phyloP scores from a whole-genome alignment of 2,329 filamentous ascomycete genomes.

The Alternaria angustiovoidea region DNA sequence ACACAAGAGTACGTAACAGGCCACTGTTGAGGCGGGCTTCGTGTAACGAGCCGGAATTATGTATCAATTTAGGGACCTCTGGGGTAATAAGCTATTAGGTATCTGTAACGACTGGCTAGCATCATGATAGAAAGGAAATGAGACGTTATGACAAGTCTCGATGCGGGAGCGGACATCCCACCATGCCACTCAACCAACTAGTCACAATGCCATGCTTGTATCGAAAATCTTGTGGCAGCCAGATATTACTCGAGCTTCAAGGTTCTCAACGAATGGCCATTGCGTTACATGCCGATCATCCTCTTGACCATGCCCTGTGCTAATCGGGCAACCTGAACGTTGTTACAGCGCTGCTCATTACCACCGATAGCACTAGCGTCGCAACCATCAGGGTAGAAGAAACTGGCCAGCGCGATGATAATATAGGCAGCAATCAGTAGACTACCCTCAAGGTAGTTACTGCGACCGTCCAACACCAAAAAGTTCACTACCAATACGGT shows the following conservation, averaged over 20 bases:
- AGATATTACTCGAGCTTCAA: conserved; percentile 4
- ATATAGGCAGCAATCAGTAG: conserved; percentile 79
- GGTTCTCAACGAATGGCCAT: not conserved
- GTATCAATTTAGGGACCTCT: conserved; percentile 8
- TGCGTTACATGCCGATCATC: conserved; percentile 24
- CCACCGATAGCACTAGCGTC: conserved; percentile 57
- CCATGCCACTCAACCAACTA: conserved; percentile 5
- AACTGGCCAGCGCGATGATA: conserved; percentile 72
- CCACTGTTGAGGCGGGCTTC: not conserved
- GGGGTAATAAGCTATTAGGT: conserved; percentile 3
- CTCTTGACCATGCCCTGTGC: conserved; percentile 29
- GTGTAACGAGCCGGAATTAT: not conserved
- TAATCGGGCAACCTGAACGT: conserved; percentile 12
- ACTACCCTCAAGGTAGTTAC: conserved; percentile 82
- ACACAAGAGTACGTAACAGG: not conserved
- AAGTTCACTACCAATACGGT: conserved; percentile 87
- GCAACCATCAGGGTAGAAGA: conserved; percentile 58
- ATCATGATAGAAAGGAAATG: not conserved
- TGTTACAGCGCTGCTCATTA: conserved; percentile 33
- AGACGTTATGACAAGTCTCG: not conserved
- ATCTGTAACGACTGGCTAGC: conserved; percentile 9
- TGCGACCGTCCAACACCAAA: conserved; percentile 81
- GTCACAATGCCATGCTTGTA: not conserved
- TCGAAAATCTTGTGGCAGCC: not conserved
- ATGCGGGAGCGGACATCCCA: conserved; percentile 10